Evolutionary conservation across 2,329 filamentous ascomycete species (phyloP).

Genomic region (Calonectria ilicicola): DNA sequence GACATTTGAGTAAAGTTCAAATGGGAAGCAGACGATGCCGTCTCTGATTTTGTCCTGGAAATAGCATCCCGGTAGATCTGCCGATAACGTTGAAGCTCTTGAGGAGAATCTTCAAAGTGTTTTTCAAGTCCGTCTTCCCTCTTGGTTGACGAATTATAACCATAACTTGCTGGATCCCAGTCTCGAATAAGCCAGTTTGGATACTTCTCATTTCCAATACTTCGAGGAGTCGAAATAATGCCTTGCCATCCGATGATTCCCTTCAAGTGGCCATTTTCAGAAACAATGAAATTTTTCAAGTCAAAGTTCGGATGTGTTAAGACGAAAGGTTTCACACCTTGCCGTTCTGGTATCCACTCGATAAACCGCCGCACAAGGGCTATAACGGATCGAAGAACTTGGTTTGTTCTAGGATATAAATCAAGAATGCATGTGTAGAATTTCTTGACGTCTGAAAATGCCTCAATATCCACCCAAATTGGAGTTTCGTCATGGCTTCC

Average conservation of each 20-base stretch:
- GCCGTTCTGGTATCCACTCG: background rate
- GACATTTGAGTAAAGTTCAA: background rate
- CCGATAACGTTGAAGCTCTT: background rate
- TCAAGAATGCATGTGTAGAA: background rate
- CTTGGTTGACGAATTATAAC: conserved; percentile 16
- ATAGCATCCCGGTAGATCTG: background rate
- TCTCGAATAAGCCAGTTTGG: conserved; percentile 32
- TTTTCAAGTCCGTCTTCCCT: background rate
- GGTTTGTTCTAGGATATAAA: background rate
- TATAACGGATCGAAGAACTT: background rate
- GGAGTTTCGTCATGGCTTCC: background rate
- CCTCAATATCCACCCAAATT: background rate
- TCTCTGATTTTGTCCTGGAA: background rate
- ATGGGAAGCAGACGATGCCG: background rate
- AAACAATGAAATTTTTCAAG: conserved; percentile 47
- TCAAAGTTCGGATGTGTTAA: conserved; percentile 45
- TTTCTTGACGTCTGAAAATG: background rate
- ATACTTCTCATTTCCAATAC: conserved; percentile 37
- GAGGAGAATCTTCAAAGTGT: background rate
- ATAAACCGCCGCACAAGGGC: background rate
- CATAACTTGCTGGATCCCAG: conserved; percentile 33
- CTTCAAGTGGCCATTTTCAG: conserved; percentile 40
- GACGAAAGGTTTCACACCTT: conserved; percentile 28
- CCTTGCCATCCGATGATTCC: conserved; percentile 48
- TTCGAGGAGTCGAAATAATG: conserved; percentile 36